A percentile compares a stretch with the other conserved stretches of the same genome.
These are phyloP conservation scores for Apophysomyces sp. DNA, from an alignment of 371 early-diverging fungal genomes.

Conservation along the genomic window DNA sequence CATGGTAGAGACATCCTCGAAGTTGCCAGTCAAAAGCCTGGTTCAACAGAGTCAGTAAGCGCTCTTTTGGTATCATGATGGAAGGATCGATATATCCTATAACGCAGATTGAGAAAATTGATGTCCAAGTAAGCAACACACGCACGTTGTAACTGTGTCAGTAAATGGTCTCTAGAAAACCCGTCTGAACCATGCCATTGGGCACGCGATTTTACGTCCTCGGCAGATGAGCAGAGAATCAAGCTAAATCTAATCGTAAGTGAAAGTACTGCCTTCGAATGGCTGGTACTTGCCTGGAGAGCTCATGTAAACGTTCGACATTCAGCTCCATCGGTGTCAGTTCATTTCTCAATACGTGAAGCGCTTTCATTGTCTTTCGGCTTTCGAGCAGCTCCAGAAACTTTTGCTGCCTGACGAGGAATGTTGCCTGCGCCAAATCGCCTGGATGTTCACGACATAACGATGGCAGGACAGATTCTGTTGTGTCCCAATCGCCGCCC, in stretches of 20 bases:
- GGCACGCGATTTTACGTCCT: slow-evolving; percentile 62
- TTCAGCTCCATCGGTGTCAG: slow-evolving; percentile 69
- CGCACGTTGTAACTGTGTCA: slow-evolving; percentile 70
- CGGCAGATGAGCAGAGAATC: slow-evolving; percentile 64
- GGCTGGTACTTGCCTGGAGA: slow-evolving; percentile 25
- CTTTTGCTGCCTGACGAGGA: slow-evolving; percentile 79
- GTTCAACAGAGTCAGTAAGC: slow-evolving; percentile 77
- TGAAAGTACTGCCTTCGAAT: not conserved
- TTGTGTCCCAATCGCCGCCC: slow-evolving; percentile 72
- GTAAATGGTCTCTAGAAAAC: slow-evolving; percentile 63
- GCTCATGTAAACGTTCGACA: slow-evolving; percentile 55
- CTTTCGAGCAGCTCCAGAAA: slow-evolving; percentile 81
- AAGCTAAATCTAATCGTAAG: slow-evolving; percentile 27
- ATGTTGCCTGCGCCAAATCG: slow-evolving; percentile 42
- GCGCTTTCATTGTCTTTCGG: slow-evolving; percentile 59
- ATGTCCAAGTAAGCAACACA: not conserved
- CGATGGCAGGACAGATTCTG: slow-evolving; percentile 50
- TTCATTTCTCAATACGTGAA: slow-evolving; percentile 73
- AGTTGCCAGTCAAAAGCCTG: slow-evolving; percentile 83
- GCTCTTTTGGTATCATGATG: slow-evolving; percentile 83
- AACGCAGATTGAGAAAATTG: not conserved
- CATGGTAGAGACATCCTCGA: slow-evolving; percentile 85
- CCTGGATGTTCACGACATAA: slow-evolving; percentile 38
- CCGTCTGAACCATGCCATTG: slow-evolving; percentile 81
- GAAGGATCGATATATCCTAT: slow-evolving; percentile 76